Base-by-base conservation (phyloP, 495 filamentous ascomycete species). In the Apiosordaria backusii region DNA sequence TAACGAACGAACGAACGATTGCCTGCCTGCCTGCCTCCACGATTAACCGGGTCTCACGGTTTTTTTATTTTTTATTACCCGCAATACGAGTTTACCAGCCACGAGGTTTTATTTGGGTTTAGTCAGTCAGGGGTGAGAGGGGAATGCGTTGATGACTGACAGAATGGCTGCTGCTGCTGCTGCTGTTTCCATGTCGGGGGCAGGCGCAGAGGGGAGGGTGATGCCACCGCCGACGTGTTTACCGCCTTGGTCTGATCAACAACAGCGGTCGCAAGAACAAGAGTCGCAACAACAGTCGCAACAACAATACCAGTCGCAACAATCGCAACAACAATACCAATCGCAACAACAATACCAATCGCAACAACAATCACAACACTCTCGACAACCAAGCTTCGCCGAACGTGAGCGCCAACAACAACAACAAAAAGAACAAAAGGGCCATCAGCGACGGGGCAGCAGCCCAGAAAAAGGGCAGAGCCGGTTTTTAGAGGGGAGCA, bases 401-500 rank as follows among this genome's bases (percentile, higher is more conserved):
- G 35, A 45, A 13, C 35, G 35, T 2, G 16, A 45, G 16, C 10
- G 2, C 13, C 19, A 62, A 29, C 18, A 45, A 19, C 22, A 62
- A 26, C 21, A 61, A 35, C 25, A 58, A 24, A 35, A 61, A 27
- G 16, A 24, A 60, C 57, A 27, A 5, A 10, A 24, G 21, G 6
- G 16, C 6, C 52, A 54, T 4, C 52, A 54, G 16, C 3, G 16
- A 22, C 45, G 18, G 45, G 45, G 45, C 27, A 35, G 10, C 29
- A 35, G 16, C 35, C 53, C 53, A 6, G 53, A 55, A 26, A 59
- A 24, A 7, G 61, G 62, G 23, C 65, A 72, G 40, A 77, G 75
- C 61, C 68, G 85, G 27, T 93, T 93, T 70, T 75, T 88, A 4
- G 90, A 93, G 70, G 90, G 87, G 2, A 89, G 84, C 63, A 92